Conservation (phyloP, 139 green algal genomes). For the Micromonas commoda region DNA sequence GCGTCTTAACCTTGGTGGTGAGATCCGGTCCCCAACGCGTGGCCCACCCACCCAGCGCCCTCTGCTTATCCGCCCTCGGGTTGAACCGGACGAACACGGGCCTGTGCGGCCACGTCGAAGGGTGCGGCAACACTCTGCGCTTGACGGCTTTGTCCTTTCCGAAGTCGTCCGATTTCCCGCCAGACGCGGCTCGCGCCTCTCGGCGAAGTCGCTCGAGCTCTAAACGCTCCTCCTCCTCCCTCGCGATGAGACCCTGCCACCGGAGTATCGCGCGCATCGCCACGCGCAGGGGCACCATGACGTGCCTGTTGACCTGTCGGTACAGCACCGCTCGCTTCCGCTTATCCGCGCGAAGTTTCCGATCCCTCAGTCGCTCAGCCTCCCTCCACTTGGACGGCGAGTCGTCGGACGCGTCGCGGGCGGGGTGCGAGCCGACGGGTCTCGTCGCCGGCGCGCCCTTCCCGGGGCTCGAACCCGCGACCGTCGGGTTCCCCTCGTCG, state of each 20-base stretch:
- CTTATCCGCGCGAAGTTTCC: neutral
- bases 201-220: neutral
- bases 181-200: neutral
- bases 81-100: constrained; percentile 15
- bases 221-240: neutral
- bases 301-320: too few species aligned
- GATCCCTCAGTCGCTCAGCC: too few species aligned
- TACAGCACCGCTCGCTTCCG: too few species aligned
- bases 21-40: neutral
- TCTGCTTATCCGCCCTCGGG: neutral
- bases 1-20: neutral
- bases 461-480: too few species aligned
- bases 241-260: neutral
- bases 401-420: too few species aligned
- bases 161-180: neutral
- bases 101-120: neutral
- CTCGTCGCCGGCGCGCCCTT: too few species aligned
- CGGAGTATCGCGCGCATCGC: too few species aligned
- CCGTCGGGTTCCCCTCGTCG: neutral
- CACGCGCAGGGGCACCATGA: too few species aligned
- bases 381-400: too few species aligned
- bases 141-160: neutral
- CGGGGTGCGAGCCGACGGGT: too few species aligned
- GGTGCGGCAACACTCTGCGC: neutral
- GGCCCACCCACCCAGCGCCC: neutral